These are phyloP conservation scores for Tieghemiomyces parasiticus DNA, from an alignment of 192 early-diverging fungal genomes.

Conservation along the genomic window DNA sequence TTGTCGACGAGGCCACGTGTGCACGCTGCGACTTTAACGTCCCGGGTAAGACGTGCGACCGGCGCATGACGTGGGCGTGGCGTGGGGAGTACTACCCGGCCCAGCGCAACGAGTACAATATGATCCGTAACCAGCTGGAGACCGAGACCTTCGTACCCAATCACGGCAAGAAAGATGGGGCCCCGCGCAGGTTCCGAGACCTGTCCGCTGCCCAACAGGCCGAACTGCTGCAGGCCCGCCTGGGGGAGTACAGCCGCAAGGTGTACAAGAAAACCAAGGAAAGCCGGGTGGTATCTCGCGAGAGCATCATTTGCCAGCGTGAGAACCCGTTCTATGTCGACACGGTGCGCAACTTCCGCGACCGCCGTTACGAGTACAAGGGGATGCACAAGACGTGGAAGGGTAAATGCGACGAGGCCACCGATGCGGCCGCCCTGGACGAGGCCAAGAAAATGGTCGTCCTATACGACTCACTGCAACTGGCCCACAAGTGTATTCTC, in stretches of 20 bases:
- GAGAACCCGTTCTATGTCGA: slow-evolving; percentile 98
- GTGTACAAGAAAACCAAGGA: slow-evolving; percentile 76
- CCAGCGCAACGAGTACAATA: slow-evolving; percentile 75
- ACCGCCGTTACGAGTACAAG: slow-evolving; percentile 97
- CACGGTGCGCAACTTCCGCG: slow-evolving; percentile 91
- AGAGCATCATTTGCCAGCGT: slow-evolving; percentile 89
- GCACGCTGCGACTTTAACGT: slow-evolving; percentile 88
- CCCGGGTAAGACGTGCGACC: slow-evolving; percentile 75
- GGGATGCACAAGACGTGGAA: slow-evolving; percentile 86
- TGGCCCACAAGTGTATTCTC: slow-evolving; percentile 93
- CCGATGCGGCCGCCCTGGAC: slow-evolving; percentile 47
- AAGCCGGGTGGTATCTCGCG: slow-evolving; percentile 63
- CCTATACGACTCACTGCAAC: slow-evolving; percentile 91
- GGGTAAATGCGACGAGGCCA: slow-evolving; percentile 60
- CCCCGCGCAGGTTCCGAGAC: slow-evolving; percentile 50
- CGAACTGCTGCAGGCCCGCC: slow-evolving; percentile 53
- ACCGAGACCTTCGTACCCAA: slow-evolving; percentile 69
- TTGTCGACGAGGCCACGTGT: slow-evolving; percentile 76
- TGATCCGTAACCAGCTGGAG: slow-evolving; percentile 78
- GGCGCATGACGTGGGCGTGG: slow-evolving; percentile 95
- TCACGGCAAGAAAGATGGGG: slow-evolving; percentile 38
- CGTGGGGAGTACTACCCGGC: slow-evolving; percentile 92
- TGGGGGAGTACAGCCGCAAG: slow-evolving; percentile 75
- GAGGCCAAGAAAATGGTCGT: slow-evolving; percentile 87
- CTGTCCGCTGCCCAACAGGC: slow-evolving; percentile 52